phyloP scores from a whole-genome alignment of 441 rosid species.

The Brassica balearica region DNA sequence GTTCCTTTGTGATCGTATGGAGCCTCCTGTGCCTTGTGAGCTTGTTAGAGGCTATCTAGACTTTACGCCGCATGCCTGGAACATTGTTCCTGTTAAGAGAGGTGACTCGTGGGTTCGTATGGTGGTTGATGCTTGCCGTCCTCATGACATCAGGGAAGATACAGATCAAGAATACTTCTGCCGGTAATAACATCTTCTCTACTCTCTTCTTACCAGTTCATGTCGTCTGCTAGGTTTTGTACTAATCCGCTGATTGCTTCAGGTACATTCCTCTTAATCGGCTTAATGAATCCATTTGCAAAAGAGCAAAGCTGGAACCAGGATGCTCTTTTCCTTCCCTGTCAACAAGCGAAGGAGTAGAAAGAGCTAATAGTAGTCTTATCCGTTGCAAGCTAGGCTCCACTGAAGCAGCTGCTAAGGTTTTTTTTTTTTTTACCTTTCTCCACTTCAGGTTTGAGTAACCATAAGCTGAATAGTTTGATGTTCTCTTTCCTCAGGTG shows the following conservation, averaged over 20 bases:
- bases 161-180: slow-evolving; percentile 78
- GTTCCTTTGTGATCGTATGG: slow-evolving; percentile 97
- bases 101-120: slow-evolving; percentile 76
- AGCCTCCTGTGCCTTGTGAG: slow-evolving; percentile 95
- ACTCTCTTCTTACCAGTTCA: slow-evolving; percentile 9
- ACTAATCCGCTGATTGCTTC: slow-evolving; percentile 39
- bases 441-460: background rate
- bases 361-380: slow-evolving; percentile 65
- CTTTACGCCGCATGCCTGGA: slow-evolving; percentile 98
- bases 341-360: slow-evolving; percentile 59
- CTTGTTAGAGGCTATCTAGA: slow-evolving; percentile 97
- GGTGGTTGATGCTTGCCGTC: slow-evolving; percentile 92
- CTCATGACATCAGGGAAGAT: slow-evolving; percentile 90
- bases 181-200: slow-evolving; percentile 54
- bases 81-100: slow-evolving; percentile 63
- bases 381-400: slow-evolving; percentile 72
- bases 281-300: slow-evolving; percentile 48
- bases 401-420: slow-evolving; percentile 84
- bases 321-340: slow-evolving; percentile 68
- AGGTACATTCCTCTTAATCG: slow-evolving; percentile 88
- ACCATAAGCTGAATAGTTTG: slow-evolving; percentile 23
- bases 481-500: slow-evolving; percentile 51
- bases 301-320: slow-evolving; percentile 48
- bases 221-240: background rate
- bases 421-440: slow-evolving; percentile 33